Conservation (phyloP, 192 early-diverging fungal genomes). For the Diversispora eburnea region DNA sequence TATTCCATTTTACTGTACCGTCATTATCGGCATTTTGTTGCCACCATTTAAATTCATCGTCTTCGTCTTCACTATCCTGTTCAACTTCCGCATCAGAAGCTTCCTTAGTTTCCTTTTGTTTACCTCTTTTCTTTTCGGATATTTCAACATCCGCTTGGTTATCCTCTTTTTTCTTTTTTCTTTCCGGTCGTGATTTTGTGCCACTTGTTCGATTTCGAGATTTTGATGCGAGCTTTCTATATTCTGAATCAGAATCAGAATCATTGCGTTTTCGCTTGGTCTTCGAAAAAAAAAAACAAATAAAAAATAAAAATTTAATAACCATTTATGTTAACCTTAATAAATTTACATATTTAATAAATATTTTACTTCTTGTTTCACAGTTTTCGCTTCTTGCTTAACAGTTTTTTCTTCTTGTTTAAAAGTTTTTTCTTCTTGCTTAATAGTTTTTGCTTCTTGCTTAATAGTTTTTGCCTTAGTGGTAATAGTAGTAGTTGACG, state of each 20-base stretch:
- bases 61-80: conserved; percentile 49
- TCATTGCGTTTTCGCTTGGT: conserved; percentile 17
- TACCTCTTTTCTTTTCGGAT: conserved; percentile 35
- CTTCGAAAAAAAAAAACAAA: background rate
- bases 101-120: conserved; percentile 32
- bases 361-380: background rate
- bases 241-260: conserved; percentile 4
- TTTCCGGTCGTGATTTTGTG: background rate
- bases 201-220: background rate
- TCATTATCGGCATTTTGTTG: conserved; percentile 54
- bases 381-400: too few relatives aligned
- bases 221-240: background rate
- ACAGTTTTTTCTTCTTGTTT: too few relatives aligned
- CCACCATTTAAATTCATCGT: conserved; percentile 74
- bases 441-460: too few relatives aligned
- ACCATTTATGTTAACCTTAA: background rate
- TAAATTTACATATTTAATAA: background rate
- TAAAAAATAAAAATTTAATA: background rate
- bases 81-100: conserved; percentile 49
- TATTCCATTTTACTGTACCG: conserved; percentile 75
- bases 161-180: conserved; percentile 8
- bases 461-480: too few relatives aligned
- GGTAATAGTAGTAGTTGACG: too few relatives aligned
- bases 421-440: too few relatives aligned
- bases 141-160: background rate